Conservation (phyloP, 257 asterid genomes). For the Nicotiana benthamiana region DNA sequence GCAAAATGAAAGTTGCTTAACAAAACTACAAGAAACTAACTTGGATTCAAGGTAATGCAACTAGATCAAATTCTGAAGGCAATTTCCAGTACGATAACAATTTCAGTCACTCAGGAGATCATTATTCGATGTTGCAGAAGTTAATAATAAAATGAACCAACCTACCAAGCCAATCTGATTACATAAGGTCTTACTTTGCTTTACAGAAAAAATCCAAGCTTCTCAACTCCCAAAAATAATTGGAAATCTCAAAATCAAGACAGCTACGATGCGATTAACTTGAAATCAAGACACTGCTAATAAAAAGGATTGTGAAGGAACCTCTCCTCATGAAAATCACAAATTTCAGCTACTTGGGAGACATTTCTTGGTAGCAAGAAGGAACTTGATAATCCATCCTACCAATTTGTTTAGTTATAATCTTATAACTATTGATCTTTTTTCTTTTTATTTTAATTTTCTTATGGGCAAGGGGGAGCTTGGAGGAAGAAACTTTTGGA, state of each 20-base stretch:
- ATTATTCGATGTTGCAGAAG: background rate
- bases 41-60: background rate
- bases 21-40: background rate
- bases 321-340: background rate
- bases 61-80: background rate
- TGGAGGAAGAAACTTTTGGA: background rate
- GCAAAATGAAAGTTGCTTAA: background rate
- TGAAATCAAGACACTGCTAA: background rate
- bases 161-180: background rate
- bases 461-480: background rate
- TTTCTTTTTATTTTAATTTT: background rate
- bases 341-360: background rate
- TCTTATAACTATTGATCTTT: too few species aligned
- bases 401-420: background rate
- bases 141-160: background rate
- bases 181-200: background rate
- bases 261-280: background rate
- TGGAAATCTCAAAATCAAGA: background rate
- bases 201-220: background rate
- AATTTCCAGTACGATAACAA: background rate
- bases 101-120: background rate
- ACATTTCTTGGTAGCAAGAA: background rate
- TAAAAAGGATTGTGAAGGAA: background rate
- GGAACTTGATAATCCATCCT: background rate
- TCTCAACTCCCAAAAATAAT: background rate